Evolutionary conservation across 805 yeast genomes (phyloP).

Genomic region (Sugiyamaella qingdaonensis): DNA sequence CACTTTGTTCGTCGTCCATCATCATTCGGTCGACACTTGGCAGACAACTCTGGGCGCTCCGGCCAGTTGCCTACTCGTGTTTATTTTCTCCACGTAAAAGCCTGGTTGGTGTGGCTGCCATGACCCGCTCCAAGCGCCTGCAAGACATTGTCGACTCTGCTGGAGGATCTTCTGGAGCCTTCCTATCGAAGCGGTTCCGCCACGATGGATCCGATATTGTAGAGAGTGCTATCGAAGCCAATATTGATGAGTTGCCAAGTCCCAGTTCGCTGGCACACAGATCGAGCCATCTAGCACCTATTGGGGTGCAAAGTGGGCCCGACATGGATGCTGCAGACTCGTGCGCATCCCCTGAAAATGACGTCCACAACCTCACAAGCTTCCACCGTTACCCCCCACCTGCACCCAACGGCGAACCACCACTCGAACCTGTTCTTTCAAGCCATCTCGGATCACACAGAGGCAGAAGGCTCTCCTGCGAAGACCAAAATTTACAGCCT

Average conservation of each 20-base stretch:
- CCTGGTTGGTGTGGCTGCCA: neutral
- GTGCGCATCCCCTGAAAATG: neutral
- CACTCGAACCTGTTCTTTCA: neutral
- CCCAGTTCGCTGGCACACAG: neutral
- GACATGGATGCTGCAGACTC: neutral
- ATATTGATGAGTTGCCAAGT: neutral
- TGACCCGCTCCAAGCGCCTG: neutral
- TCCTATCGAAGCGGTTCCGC: neutral
- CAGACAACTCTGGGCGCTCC: neutral
- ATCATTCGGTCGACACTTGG: constrained; percentile 1
- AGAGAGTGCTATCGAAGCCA: neutral
- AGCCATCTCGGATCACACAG: neutral
- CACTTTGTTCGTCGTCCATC: neutral
- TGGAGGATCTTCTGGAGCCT: neutral
- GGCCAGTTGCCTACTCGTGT: neutral
- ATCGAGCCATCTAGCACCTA: neutral
- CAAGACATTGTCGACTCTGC: neutral
- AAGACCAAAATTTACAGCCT: neutral
- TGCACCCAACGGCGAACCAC: neutral
- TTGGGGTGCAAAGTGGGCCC: neutral
- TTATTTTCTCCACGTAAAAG: neutral
- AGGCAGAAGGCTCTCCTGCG: neutral
- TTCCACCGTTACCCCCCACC: neutral
- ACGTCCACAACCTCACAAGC: neutral
- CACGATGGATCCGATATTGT: neutral